Base-by-base conservation (phyloP, 2,329 filamentous ascomycete genomes). In the Fusarium sp. region DNA sequence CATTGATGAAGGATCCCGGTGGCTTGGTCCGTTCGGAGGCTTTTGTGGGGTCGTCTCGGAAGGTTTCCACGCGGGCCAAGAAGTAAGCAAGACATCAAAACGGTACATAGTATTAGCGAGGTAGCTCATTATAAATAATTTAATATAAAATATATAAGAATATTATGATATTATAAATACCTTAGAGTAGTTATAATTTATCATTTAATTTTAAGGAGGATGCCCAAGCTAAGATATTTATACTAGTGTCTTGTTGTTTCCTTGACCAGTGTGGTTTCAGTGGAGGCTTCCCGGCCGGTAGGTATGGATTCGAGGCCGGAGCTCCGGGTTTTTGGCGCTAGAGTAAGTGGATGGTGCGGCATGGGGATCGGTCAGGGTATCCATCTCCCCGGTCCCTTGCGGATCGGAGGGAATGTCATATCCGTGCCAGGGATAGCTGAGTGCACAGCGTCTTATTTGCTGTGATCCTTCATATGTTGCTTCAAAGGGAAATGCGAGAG, bases 41-140 rank as follows among this genome's bases (percentile, higher is more conserved):
- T 69, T 72, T 56, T 42, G 62, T 62, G 61, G 71, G 65, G 59
- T 35, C n/a, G 13, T n/a, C 52, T 70, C 72, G 75, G 75, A 77
- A 66, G 74, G 58, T 75, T 76, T 37, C 31, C 31, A 29, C 27
- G 27, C 8, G 27, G 27, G 27, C 10, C 27, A 29, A 29, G 27
- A 29, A 29, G 27, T 29, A 29, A 29, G 27, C 27, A 10, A 29
- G 27, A 10, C 7, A 29, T 2, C 27, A 29, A 29, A 29, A 29
- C 27, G 27, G 8, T 29, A 29, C 27, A 29, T 29, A 29, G 27
- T 29, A 29, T 29, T 29, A 29, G 27, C 27, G 27, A 29, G 27
- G 27, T 29, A 27, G 8, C 6, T 27, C 5, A 27, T 27, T 7
- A 27, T 27, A 6, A 27, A 29, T 9, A 29, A 29, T 29, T 29